These are phyloP conservation scores for Elaphomyces granulatus DNA, from an alignment of 495 filamentous ascomycete genomes.

Conservation along the genomic window DNA sequence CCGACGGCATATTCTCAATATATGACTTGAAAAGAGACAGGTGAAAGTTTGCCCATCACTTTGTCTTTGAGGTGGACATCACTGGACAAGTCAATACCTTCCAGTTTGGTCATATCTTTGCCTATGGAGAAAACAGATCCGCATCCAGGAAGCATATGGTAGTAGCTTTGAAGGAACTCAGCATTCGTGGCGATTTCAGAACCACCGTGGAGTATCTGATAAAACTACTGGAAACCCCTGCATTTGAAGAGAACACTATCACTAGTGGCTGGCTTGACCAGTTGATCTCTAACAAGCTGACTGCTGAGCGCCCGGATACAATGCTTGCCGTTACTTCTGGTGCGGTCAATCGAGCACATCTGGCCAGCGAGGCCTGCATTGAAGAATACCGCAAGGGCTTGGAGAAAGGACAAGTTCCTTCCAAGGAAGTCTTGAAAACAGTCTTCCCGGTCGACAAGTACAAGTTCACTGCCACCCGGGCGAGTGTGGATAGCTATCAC, in stretches of 20 bases:
- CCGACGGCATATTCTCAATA: slow-evolving; percentile 43
- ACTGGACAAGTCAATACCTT: slow-evolving; percentile 66
- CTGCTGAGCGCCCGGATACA: slow-evolving; percentile 86
- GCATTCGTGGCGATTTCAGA: slow-evolving; percentile 97
- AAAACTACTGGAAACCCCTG: slow-evolving; percentile 94
- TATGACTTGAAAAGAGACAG: slow-evolving; percentile 61
- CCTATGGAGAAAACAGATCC: slow-evolving; percentile 91
- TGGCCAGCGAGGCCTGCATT: slow-evolving; percentile 76
- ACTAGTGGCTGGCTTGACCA: slow-evolving; percentile 98
- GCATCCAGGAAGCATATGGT: slow-evolving; percentile 99
- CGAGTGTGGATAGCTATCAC: slow-evolving; percentile 87
- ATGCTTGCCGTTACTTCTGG: slow-evolving; percentile 85
- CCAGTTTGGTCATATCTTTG: slow-evolving; percentile 99
- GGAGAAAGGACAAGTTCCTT: slow-evolving; percentile 94
- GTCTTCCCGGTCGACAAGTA: slow-evolving; percentile 96
- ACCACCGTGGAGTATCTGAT: slow-evolving; percentile 99
- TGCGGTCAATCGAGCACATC: slow-evolving; percentile 88
- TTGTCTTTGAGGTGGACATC: slow-evolving; percentile 48
- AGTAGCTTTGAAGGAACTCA: slow-evolving; percentile 93
- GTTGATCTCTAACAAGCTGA: slow-evolving; percentile 94
- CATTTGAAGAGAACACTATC: slow-evolving; percentile 98
- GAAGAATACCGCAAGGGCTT: slow-evolving; percentile 74
- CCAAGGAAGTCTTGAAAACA: slow-evolving; percentile 92
- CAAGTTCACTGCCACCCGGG: slow-evolving; percentile 95
- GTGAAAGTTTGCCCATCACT: slow-evolving; percentile 50